Base-by-base conservation (phyloP, 2,329 filamentous ascomycete genomes). In the Sporothrix luriei region DNA sequence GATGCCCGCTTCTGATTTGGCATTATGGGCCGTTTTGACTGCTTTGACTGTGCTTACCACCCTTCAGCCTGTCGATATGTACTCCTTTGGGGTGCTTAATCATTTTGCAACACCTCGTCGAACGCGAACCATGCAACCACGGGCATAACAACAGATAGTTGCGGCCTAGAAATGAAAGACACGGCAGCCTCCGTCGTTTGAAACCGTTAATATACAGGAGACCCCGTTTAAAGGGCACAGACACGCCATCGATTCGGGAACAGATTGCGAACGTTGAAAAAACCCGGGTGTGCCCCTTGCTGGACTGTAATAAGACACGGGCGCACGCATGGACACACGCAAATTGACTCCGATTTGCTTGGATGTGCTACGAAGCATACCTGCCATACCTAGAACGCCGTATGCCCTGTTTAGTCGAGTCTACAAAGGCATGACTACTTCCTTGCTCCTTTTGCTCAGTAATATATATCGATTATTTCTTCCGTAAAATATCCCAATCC, bases 321-420 rank as follows among this genome's bases (percentile, higher is more conserved):
- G 29, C 29, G n/a, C 46, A 54, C 48, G 62, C 62, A 66, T 66
- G 24, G 59, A 48, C 59, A 62, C 40, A 48, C 40, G 59, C 40
- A 62, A 62, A 62, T 62, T 62, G 21, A 14, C 21, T 48, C 40
- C 3, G 33, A 49, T 64, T 49, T 64, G 43, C 61, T 49, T 29
- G 16, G 43, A 33, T 64, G 21, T 66, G 19, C 62, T 49, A 38
- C 46, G 48, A 65, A 3, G 26, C 24, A 51, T 13, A 43, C 46
- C 38, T 2, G 11, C 26, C 21, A 16, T 61, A 11, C 24, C 24
- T 19, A 16, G 48, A 33, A 33, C 33, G 33, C 9, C 33, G 33
- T 33, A 33, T 33, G 5, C 6, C 29, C 33, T 5, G 33, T 33
- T 4, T 33, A 33, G 33, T 33, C 33, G 9, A 33, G 33, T 33